Evolutionary conservation across 371 early-diverging fungal genomes (phyloP), one percentile per base, ranked within the genome.

Genomic region (Sporodiniella umbellata): DNA sequence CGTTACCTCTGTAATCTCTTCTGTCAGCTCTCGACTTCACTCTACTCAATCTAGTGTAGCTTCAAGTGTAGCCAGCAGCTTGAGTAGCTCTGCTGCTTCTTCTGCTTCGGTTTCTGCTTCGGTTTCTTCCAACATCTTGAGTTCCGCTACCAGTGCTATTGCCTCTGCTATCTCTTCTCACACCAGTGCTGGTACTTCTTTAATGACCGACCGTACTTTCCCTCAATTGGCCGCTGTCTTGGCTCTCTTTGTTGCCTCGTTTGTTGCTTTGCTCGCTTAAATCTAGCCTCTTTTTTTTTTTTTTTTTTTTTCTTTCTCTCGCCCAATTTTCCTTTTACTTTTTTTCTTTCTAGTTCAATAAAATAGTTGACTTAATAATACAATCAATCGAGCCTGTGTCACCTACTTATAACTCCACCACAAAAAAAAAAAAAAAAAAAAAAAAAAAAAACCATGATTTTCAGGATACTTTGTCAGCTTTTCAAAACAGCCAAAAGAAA

Each of bases 261-360:
- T 63, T 38, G 52, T 54, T 48, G 60, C 60, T 19, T 52, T 67
- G 50, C 56, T 67, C 25, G 56, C 56, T 39, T 60, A 60, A 51
- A 15, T 21, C 30, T 43, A 24, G n/a, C 15, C 14, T 35, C 35
- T 35, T 35, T n/a, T 4, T 35, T 35, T 35, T 35, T 31, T 30
- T 30, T 30, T 30, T 30, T 30, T 30, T 30, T 30, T 31, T 31
- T 31, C 12, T 12, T 31, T 31, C 12, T n/a, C n/a, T n/a, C n/a
- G n/a, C n/a, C n/a, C n/a, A n/a, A n/a, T n/a, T n/a, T n/a, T n/a
- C n/a, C n/a, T n/a, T n/a, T n/a, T n/a, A n/a, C n/a, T n/a, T n/a
- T n/a, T n/a, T n/a, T n/a, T n/a, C n/a, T n/a, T n/a, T n/a, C n/a
- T n/a, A n/a, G n/a, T n/a, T n/a, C n/a, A n/a, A n/a, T n/a, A n/a